Evolutionary conservation across 2,329 filamentous ascomycete species (phyloP).

Genomic region (Zymoseptoria crescenta): DNA sequence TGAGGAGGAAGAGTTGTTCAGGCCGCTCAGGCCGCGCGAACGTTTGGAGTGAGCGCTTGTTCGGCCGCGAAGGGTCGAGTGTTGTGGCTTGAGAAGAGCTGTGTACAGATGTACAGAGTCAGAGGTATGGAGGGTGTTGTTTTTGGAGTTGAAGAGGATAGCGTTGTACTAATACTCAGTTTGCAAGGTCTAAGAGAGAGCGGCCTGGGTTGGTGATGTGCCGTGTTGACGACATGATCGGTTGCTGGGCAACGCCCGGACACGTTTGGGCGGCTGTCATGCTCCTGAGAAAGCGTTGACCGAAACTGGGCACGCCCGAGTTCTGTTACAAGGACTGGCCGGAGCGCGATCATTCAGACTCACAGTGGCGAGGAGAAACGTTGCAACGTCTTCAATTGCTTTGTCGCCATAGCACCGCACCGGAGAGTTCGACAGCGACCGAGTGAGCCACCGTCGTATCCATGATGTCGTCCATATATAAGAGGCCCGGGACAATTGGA

Average conservation of each 20-base stretch:
- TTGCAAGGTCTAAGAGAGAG: neutral
- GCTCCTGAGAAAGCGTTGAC: neutral
- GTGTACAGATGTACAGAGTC: slow-evolving; percentile 11
- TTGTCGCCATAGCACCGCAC: neutral
- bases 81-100: slow-evolving; percentile 2
- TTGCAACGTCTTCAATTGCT: neutral
- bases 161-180: neutral
- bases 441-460: neutral
- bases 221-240: neutral
- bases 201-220: neutral
- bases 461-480: neutral
- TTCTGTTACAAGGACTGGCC: neutral
- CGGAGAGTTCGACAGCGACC: neutral
- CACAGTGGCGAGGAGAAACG: neutral
- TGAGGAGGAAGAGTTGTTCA: slow-evolving; percentile 10
- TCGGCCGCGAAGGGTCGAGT: slow-evolving; percentile 3
- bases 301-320: neutral
- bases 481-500: neutral
- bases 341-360: neutral
- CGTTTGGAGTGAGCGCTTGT: neutral
- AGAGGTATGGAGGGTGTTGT: neutral
- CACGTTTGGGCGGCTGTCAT: neutral
- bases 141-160: neutral
- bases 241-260: neutral
- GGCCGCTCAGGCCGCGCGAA: slow-evolving; percentile 7